Base-by-base conservation (phyloP, 495 filamentous ascomycete genomes). In the Penicillium turbatum region DNA sequence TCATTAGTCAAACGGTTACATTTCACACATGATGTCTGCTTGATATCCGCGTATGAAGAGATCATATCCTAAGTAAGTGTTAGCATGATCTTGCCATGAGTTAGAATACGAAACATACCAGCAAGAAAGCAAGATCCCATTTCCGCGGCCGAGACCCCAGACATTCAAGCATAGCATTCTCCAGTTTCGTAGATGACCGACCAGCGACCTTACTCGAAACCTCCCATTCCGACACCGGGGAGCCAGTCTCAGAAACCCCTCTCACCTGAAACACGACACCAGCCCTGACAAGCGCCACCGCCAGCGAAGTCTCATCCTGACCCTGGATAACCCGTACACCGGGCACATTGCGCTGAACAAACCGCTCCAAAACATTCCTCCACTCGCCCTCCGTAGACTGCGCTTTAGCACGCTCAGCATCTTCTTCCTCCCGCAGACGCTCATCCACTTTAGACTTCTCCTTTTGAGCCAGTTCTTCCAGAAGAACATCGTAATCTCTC, bases 61-160 rank as follows among this genome's bases (percentile, higher is more conserved):
- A 73, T 67, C 69, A 73, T 70, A 41, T 74, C 70, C 72, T 74
- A 48, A 4, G 24, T 16, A 6, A 6, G 34, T 30, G 37, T 65
- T 34, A 69, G 57, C 36, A 31, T 43, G 29, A 1, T 1, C 6
- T 36, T 48, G 11, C 35, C 6, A 26, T 1, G 9, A 5, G 21
- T 24, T 24, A 31, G 16, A 9, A 7, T 10, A 26, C 5, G 37
- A 2, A 40, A 66, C 72, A 59, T 57, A 77, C 74, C 40, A 77
- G 51, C 45, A 77, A 60, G 57, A 67, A 72, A 17, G 61, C 44
- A 24, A 77, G 65, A 56, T 77, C 72, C 74, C 74, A 77, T 45
- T 73, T 71, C 17, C 68, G 62, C 5, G 69, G 41, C 17, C 74
- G 63, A 0, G 67, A 62, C 44, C 70, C 70, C 38, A 77, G 50